Percentiles rank a stretch among this genome's conserved stretches.
phyloP scores from a whole-genome alignment of 257 asterid species.

The Plantago major region DNA sequence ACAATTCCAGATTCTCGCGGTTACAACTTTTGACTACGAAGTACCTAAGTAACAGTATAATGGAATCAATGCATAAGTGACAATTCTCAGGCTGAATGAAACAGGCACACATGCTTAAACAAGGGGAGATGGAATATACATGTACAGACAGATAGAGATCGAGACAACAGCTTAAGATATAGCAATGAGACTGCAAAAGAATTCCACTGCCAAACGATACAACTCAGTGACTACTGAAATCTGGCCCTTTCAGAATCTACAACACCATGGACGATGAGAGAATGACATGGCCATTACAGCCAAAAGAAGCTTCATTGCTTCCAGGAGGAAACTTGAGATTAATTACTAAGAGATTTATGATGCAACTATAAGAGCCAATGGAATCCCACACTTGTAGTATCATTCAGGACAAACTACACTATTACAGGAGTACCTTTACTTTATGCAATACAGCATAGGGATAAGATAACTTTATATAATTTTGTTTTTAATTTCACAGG shows the following conservation, averaged over 20 bases:
- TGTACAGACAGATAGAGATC: neutral
- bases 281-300: neutral
- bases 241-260: neutral
- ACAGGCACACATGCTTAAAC: too few species aligned
- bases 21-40: slow-evolving; percentile 98
- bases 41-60: slow-evolving; percentile 58
- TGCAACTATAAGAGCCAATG: too few species aligned
- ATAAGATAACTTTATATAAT: too few species aligned
- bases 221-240: neutral
- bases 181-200: neutral
- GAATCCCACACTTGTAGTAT: too few species aligned
- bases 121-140: neutral
- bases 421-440: too few species aligned
- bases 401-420: too few species aligned
- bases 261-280: neutral
- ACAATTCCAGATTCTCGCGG: slow-evolving; percentile 93
- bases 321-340: neutral
- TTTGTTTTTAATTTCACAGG: too few species aligned
- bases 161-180: neutral
- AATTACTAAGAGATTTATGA: neutral
- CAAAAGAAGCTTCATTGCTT: too few species aligned
- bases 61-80: slow-evolving; percentile 27
- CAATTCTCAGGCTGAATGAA: slow-evolving; percentile 16
- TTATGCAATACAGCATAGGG: too few species aligned
- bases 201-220: neutral